These are phyloP conservation scores for Hibiscus mutabilis DNA, from an alignment of 345 rosid genomes.

Conservation along the genomic window DNA sequence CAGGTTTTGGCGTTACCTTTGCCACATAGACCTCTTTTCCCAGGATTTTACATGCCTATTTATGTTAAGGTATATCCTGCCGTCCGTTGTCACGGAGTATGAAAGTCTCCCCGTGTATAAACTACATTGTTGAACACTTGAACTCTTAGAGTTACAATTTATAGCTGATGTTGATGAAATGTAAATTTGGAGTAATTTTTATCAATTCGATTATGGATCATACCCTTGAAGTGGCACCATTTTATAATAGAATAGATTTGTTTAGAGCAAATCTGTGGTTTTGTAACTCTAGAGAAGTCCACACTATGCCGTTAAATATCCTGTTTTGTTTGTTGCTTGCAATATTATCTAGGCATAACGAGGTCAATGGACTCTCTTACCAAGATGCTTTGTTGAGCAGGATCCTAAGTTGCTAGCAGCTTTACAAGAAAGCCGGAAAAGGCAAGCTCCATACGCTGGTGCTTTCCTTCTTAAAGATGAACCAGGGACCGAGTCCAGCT, in stretches of 20 bases:
- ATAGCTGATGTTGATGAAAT: background rate
- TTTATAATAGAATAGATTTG: background rate
- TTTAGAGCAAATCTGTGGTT: background rate
- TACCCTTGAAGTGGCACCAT: background rate
- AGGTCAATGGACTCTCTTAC: constrained; percentile 11
- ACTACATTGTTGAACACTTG: background rate
- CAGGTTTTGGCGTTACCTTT: constrained; percentile 95
- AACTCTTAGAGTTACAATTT: background rate
- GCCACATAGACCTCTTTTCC: constrained; percentile 89
- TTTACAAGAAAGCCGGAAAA: constrained; percentile 77
- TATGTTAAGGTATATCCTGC: constrained; percentile 70
- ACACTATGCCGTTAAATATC: background rate
- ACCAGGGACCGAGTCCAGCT: constrained; percentile 55
- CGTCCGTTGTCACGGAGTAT: background rate
- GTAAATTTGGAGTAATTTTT: background rate
- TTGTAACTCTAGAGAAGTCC: background rate
- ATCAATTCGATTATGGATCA: background rate
- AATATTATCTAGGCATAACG: background rate
- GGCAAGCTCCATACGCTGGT: constrained; percentile 98
- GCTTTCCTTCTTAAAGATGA: constrained; percentile 96
- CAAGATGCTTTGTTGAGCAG: constrained; percentile 28
- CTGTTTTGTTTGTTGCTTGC: background rate
- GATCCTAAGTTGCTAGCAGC: constrained; percentile 93
- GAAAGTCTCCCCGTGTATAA: background rate
- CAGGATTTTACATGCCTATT: constrained; percentile 98